These are phyloP conservation scores for Euclidium syriacum DNA, from an alignment of 345 rosid species.

Conservation along the genomic window DNA sequence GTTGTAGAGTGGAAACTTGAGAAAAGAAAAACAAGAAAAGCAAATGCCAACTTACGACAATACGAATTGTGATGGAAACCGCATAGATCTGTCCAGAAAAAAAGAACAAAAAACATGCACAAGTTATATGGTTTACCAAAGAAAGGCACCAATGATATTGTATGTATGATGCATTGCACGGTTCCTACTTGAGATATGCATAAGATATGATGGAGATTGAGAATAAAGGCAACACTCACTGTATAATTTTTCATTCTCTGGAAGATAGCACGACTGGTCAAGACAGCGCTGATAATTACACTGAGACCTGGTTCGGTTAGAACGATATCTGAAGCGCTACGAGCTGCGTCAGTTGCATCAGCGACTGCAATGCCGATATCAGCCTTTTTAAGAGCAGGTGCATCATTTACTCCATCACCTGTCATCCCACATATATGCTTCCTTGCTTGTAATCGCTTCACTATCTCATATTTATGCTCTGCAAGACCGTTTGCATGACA, in stretches of 20 bases:
- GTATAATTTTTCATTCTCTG: constrained; percentile 99
- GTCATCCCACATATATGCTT: constrained; percentile 99
- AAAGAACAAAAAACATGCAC: constrained; percentile 1
- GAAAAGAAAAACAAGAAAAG: not conserved
- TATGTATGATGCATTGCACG: not conserved
- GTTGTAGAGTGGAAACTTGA: not conserved
- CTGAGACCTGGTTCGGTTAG: constrained; percentile 98
- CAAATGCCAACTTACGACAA: constrained; percentile 62
- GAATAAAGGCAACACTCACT: constrained; percentile 33
- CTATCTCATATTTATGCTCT: constrained; percentile 99
- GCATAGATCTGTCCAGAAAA: constrained; percentile 75
- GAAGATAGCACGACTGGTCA: constrained; percentile 95
- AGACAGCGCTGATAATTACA: constrained; percentile 96
- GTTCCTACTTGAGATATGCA: not conserved
- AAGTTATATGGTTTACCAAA: not conserved
- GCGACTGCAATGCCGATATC: constrained; percentile 99
- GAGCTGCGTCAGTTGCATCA: constrained; percentile 99
- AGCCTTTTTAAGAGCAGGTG: constrained; percentile 98
- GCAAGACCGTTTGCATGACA: constrained; percentile 20
- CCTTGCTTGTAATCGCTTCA: constrained; percentile 91
- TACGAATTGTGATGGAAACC: constrained; percentile 97
- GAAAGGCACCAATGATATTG: not conserved
- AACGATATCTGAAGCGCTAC: constrained; percentile 96
- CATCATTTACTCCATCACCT: constrained; percentile 99
- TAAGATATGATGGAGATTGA: not conserved